Evolutionary conservation across 2,329 filamentous ascomycete genomes (phyloP), one percentile per base, ranked within the genome.

Genomic region (Beauveria brongniartii): DNA sequence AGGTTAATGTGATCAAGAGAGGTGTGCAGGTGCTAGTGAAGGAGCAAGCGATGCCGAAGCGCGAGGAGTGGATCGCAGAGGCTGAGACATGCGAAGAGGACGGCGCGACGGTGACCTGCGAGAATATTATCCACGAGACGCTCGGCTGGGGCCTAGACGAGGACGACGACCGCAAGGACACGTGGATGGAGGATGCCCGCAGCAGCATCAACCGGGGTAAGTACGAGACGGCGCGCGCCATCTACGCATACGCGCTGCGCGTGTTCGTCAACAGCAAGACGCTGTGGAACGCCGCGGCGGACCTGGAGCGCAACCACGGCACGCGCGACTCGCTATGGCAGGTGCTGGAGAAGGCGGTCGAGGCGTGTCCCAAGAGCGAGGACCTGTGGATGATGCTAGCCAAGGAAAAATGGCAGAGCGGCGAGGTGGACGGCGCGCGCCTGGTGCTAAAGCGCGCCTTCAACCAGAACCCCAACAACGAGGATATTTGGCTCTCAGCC

Each of bases 401-500:
- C 41, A 91, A 93, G 74, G 94, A 97, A 77, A 96, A 92, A 71
- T 94, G 91, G 90, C 85, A 94, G 69, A 85, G 89, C 2, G 92
- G 92, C 55, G 88, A 96, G 68, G 86, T 96, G 50, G 88, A 96
- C 70, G 91, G 91, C 64, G 92, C 94, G 14, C 85, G 94, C 61
- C 81, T 86, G 64, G 92, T 97, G 1, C 84, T 99, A 18, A 93
- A 87, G 30, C 85, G 88, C 64, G 94, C 93, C 5, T 99, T 99
- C 80, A 88, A 93, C 67, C 91, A 96, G 71, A 95, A 97, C 68
- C 91, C 91, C 1, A 92, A 95, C 73, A 97, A 96, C 75, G 94
- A 99, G 74, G 92, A 97, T 72, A 97, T 99, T 66, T 99, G 94
- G 89, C 86, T 97, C 53, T 90, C 92, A 18, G 94, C 94, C 51